phyloP scores from a whole-genome alignment of 2,329 filamentous ascomycete species.

The Botryosphaeria dothidea region DNA sequence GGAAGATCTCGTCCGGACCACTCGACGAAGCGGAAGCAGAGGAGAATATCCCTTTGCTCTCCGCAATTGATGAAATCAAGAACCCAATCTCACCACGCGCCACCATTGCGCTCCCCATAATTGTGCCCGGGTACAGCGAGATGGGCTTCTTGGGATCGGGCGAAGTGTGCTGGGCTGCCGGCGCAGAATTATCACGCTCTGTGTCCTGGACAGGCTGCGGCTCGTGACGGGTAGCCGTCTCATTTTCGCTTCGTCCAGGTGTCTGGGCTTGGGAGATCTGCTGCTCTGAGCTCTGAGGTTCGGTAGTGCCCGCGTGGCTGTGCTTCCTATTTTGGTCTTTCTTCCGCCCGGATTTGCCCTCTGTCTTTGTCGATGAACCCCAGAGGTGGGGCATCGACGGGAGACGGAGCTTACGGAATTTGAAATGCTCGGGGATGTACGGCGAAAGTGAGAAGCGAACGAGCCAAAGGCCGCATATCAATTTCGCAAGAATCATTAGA shows the following conservation, averaged over 20 bases:
- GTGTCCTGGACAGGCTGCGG: neutral
- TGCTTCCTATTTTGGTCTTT: neutral
- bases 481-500: conserved; percentile 63
- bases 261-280: neutral
- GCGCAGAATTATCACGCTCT: neutral
- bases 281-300: neutral
- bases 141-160: conserved; percentile 47
- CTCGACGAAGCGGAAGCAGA: conserved; percentile 17
- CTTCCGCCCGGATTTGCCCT: neutral
- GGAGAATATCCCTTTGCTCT: conserved; percentile 54
- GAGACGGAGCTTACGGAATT: neutral
- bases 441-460: conserved; percentile 33
- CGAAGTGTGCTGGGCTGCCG: conserved; percentile 21
- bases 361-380: neutral
- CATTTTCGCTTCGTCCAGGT: neutral
- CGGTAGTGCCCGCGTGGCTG: neutral
- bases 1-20: conserved; percentile 45
- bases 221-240: neutral
- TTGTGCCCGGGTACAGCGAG: conserved; percentile 67
- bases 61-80: conserved; percentile 69
- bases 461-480: conserved; percentile 44
- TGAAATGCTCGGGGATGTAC: neutral
- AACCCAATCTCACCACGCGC: conserved; percentile 81
- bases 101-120: conserved; percentile 71
- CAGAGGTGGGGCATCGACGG: conserved; percentile 9